phyloP scores from a whole-genome alignment of 208 protist genomes.

The Trichomonas gallinae region DNA sequence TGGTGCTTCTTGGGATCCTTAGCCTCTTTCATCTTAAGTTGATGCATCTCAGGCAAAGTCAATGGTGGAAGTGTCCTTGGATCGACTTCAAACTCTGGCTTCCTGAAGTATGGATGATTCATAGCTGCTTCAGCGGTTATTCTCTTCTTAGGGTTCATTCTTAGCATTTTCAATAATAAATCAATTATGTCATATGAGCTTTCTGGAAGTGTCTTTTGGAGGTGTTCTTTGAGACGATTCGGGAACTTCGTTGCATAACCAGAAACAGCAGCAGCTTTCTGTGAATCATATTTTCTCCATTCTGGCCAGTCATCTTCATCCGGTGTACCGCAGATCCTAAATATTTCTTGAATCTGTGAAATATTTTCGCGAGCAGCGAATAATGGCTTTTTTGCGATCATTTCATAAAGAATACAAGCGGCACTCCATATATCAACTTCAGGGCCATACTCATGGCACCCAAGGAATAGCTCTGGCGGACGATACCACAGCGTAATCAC shows the following conservation, averaged over 20 bases:
- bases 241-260: not conserved
- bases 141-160: not conserved
- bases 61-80: not conserved
- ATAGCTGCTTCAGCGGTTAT: not conserved
- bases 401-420: not conserved
- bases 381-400: not conserved
- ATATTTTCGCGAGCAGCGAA: not conserved
- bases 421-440: constrained; percentile 7
- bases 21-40: not conserved
- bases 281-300: not conserved
- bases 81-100: not conserved
- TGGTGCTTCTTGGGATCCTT: no score
- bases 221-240: not conserved
- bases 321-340: not conserved
- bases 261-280: not conserved
- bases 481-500: not conserved
- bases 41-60: not conserved
- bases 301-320: not conserved
- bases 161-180: not conserved
- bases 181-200: not conserved
- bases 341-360: not conserved
- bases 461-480: not conserved
- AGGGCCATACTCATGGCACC: not conserved
- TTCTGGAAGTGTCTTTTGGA: not conserved
- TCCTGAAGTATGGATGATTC: not conserved